Percentiles rank a stretch among this genome's conserved stretches.
Conservation (phyloP, 148 eudicot genomes). For the Silene latifolia region DNA sequence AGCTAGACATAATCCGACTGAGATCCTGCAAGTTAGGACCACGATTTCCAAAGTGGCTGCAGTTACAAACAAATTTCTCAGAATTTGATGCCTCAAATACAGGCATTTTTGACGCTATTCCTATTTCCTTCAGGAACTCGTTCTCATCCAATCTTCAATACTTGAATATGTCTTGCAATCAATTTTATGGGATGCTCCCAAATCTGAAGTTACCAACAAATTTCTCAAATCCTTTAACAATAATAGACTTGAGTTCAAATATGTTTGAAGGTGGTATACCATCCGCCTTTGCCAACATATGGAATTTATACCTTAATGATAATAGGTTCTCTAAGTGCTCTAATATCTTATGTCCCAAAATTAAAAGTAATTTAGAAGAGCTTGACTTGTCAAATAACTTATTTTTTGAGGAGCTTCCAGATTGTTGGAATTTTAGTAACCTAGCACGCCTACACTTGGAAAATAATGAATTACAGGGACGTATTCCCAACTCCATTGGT, state of each 20-base stretch:
- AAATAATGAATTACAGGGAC: too few species aligned
- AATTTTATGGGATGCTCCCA: background rate
- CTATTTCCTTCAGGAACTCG: too few species aligned
- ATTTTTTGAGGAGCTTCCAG: too few species aligned
- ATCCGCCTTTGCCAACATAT: background rate
- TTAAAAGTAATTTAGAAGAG: background rate
- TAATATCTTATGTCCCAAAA: constrained; percentile 16
- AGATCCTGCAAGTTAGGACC: constrained; percentile 22
- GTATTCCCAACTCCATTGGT: too few species aligned
- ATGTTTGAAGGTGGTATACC: constrained; percentile 16
- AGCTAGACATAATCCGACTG: background rate
- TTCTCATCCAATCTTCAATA: too few species aligned
- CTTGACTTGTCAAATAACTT: constrained; percentile 14
- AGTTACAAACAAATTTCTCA: background rate
- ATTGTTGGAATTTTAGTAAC: too few species aligned
- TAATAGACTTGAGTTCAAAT: constrained; percentile 7
- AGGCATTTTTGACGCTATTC: constrained; percentile 6
- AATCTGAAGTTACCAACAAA: background rate
- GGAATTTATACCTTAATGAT: background rate
- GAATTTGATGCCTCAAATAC: constrained; percentile 2
- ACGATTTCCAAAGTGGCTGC: background rate
- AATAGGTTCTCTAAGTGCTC: background rate
- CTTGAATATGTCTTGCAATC: too few species aligned
- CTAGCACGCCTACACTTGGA: too few species aligned
- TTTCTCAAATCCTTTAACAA: background rate